phyloP scores from a whole-genome alignment of 2,329 filamentous ascomycete genomes.

The Knufia fluminis region DNA sequence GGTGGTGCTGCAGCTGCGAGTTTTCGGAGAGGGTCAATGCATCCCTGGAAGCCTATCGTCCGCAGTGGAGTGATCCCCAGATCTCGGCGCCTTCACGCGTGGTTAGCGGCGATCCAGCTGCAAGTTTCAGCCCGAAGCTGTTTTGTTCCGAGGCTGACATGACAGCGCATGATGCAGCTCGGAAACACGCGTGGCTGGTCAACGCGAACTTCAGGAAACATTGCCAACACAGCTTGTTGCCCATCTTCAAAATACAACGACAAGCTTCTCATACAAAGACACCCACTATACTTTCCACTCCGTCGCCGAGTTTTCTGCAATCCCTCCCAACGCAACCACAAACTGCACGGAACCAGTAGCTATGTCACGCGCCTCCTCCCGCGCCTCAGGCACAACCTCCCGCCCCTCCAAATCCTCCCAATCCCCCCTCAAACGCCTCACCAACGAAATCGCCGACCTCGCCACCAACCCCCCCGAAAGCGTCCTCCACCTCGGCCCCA shows the following conservation, averaged over 20 bases:
- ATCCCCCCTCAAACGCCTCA: constrained; percentile 48
- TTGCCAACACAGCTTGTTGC: too few relatives aligned
- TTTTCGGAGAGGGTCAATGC: background rate
- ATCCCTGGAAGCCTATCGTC: background rate
- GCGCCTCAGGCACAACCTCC: too few relatives aligned
- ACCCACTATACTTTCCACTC: too few relatives aligned
- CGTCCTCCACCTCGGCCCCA: constrained; percentile 47
- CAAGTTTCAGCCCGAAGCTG: background rate
- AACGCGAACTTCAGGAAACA: too few relatives aligned
- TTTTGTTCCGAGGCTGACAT: too few relatives aligned
- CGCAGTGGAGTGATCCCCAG: background rate
- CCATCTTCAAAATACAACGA: background rate
- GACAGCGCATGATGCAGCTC: background rate
- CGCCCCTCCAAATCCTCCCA: constrained; percentile 24
- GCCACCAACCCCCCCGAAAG: constrained; percentile 47
- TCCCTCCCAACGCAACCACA: too few relatives aligned
- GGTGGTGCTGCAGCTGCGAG: background rate
- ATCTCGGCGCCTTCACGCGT: background rate
- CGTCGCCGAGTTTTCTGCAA: too few relatives aligned
- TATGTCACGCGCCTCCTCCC: constrained; percentile 13
- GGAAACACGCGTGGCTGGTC: background rate
- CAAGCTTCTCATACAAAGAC: too few relatives aligned
- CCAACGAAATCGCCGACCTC: constrained; percentile 53
- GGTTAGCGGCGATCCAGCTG: background rate
- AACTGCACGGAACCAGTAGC: too few relatives aligned